A percentile compares a stretch with the other conserved stretches of the same genome.
Conservation (phyloP, 2,329 filamentous ascomycete genomes). For the Colletotrichum filicis region DNA sequence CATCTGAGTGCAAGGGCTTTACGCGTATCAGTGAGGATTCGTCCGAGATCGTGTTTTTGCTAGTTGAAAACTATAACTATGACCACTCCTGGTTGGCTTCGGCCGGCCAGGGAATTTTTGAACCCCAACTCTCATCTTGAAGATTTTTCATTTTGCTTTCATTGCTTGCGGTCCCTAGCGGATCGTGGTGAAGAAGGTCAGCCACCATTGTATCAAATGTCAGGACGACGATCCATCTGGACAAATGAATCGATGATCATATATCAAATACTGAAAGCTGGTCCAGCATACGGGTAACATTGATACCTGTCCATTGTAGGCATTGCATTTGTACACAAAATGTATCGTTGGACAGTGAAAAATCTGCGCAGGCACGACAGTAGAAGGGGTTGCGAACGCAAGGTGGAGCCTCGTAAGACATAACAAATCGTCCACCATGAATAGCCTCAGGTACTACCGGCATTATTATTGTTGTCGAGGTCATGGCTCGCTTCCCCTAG, state of each 20-base stretch:
- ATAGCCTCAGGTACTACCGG: not conserved
- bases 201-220: constrained; percentile 68
- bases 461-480: not conserved
- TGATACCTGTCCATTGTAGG: too few species aligned
- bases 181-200: constrained; percentile 62
- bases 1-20: constrained; percentile 80
- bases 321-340: not conserved
- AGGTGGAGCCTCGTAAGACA: not conserved
- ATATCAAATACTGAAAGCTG: too few species aligned
- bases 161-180: constrained; percentile 55
- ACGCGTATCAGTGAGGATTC: constrained; percentile 88
- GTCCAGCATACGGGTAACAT: too few species aligned
- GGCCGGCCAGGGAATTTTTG: constrained; percentile 85
- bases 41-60: constrained; percentile 90
- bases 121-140: constrained; percentile 49
- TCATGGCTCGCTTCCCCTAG: not conserved
- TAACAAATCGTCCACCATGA: not conserved
- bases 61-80: constrained; percentile 81
- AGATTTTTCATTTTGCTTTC: constrained; percentile 53
- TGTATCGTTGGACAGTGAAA: not conserved
- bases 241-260: too few species aligned
- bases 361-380: too few species aligned
- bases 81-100: constrained; percentile 66
- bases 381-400: not conserved
- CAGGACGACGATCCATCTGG: too few species aligned